A percentile compares a stretch with the other conserved stretches of the same genome.
These are phyloP conservation scores for Malassezia cuniculi DNA, from an alignment of 1,284 basidiomycete species.

Conservation along the genomic window DNA sequence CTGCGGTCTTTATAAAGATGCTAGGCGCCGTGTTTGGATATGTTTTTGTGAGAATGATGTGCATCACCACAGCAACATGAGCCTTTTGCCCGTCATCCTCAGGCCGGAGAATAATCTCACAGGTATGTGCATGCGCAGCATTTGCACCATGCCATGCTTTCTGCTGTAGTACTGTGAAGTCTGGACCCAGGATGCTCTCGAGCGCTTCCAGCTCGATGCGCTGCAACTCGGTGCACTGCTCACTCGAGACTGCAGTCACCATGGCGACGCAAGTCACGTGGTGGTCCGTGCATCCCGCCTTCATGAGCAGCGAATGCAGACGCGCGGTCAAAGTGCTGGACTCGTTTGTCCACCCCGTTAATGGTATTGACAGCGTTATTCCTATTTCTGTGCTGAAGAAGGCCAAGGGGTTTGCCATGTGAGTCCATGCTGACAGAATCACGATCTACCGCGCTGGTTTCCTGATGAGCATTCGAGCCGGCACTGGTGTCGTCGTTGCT, in stretches of 20 bases:
- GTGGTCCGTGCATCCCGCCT: not conserved
- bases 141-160: slow-evolving; percentile 26
- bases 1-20: slow-evolving; percentile 21
- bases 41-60: slow-evolving; percentile 29
- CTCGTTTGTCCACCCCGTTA: slow-evolving; percentile 29
- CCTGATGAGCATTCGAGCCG: slow-evolving; percentile 56
- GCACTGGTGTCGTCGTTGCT: slow-evolving; percentile 83
- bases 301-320: slow-evolving; percentile 10
- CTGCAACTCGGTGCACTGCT: slow-evolving; percentile 32
- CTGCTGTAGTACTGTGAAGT: slow-evolving; percentile 22
- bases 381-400: slow-evolving; percentile 50
- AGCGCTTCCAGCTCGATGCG: slow-evolving; percentile 35
- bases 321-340: slow-evolving; percentile 18
- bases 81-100: slow-evolving; percentile 29
- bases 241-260: too few species aligned
- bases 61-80: slow-evolving; percentile 22
- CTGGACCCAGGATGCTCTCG: slow-evolving; percentile 28
- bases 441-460: slow-evolving; percentile 49
- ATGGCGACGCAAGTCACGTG: slow-evolving; percentile 1
- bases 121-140: slow-evolving; percentile 20
- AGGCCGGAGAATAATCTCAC: slow-evolving; percentile 28
- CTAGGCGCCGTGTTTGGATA: slow-evolving; percentile 30
- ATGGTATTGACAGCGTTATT: slow-evolving; percentile 38
- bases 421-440: slow-evolving; percentile 38
- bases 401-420: slow-evolving; percentile 73